phyloP scores from a whole-genome alignment of 2,329 filamentous ascomycete species.

The Trichoderma harzianum region DNA sequence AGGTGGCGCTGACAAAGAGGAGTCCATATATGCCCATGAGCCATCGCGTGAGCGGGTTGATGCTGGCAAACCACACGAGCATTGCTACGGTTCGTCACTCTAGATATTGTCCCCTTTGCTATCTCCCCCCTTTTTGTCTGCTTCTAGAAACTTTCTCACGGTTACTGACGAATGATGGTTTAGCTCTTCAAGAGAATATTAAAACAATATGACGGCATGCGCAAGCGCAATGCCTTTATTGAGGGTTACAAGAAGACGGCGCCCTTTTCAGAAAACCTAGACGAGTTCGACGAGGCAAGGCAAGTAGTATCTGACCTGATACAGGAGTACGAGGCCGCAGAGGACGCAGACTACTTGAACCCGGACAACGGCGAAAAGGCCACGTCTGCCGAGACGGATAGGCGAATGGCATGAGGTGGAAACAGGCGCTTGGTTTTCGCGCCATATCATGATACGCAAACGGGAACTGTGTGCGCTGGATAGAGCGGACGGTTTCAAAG shows the following conservation, averaged over 20 bases:
- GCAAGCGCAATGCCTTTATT: constrained; percentile 95
- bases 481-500: neutral
- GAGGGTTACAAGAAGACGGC: constrained; percentile 95
- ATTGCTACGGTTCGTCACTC: constrained; percentile 72
- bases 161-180: neutral
- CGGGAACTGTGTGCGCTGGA: neutral
- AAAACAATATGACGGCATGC: constrained; percentile 85
- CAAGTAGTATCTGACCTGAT: constrained; percentile 90
- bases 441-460: neutral
- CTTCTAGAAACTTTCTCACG: neutral
- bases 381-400: constrained; percentile 52
- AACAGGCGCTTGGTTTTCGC: neutral
- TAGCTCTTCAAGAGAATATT: constrained; percentile 91
- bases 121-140: neutral
- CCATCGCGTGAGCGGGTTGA: constrained; percentile 90
- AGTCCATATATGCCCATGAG: constrained; percentile 94
- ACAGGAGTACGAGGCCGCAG: constrained; percentile 92
- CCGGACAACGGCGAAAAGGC: constrained; percentile 58
- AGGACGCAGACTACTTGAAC: constrained; percentile 84
- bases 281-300: constrained; percentile 92
- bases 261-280: constrained; percentile 84
- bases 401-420: constrained; percentile 39
- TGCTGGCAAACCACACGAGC: constrained; percentile 97
- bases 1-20: constrained; percentile 93
- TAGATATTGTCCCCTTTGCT: neutral